phyloP scores from a whole-genome alignment of 208 protist species.

The Zelonia costaricensis region DNA sequence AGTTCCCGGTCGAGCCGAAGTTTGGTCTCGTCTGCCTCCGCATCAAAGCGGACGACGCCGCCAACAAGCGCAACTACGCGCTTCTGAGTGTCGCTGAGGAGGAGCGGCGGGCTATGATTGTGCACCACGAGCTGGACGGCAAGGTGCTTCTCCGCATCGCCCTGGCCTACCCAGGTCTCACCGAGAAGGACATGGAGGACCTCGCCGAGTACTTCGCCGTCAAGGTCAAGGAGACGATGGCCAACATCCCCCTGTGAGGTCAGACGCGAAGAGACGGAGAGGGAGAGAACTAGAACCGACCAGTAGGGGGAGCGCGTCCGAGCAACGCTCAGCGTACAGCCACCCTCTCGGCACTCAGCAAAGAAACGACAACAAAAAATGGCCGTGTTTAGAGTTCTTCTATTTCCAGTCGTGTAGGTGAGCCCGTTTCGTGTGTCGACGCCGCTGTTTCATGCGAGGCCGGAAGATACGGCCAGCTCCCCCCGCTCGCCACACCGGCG shows the following conservation, averaged over 20 bases:
- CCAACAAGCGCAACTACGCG: constrained; percentile 28
- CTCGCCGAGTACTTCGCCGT: constrained; percentile 20
- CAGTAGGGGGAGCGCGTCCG: too few relatives aligned
- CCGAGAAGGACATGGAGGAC: constrained; percentile 36
- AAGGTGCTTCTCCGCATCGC: constrained; percentile 30
- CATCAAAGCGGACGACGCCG: constrained; percentile 22
- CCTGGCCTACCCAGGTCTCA: constrained; percentile 34
- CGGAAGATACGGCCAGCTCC: neutral
- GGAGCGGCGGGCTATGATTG: constrained; percentile 34
- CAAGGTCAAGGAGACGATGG: constrained; percentile 23
- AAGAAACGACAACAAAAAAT: too few relatives aligned
- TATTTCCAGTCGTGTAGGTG: too few relatives aligned
- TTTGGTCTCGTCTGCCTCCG: constrained; percentile 50
- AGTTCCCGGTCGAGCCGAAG: constrained; percentile 36
- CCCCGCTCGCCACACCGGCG: neutral
- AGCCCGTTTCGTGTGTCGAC: too few relatives aligned
- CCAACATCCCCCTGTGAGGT: constrained; percentile 2
- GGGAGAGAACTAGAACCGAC: too few relatives aligned
- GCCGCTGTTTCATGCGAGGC: neutral
- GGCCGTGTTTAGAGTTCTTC: too few relatives aligned
- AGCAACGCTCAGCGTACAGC: too few relatives aligned
- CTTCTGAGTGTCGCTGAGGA: constrained; percentile 28
- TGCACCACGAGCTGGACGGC: constrained; percentile 39
- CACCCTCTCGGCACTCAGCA: too few relatives aligned
- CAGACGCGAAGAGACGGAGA: too few relatives aligned